phyloP scores from a whole-genome alignment of 176 grass and related monocot genomes.

The Cenchrus purpureus region DNA sequence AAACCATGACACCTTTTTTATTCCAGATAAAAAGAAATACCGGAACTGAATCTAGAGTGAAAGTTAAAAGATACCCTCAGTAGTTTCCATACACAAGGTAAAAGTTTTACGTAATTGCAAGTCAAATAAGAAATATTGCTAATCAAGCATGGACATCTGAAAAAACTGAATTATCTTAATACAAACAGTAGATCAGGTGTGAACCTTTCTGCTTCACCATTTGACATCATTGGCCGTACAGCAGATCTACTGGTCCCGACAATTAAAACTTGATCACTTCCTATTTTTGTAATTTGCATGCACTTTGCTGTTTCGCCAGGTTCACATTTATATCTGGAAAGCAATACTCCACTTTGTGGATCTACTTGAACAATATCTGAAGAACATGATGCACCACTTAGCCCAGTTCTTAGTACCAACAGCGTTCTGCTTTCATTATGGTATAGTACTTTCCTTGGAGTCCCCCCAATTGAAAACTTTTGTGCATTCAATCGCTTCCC shows the following conservation, averaged over 20 bases:
- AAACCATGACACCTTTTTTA: background rate
- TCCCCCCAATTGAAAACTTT: constrained; percentile 86
- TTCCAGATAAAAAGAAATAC: background rate
- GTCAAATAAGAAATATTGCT: constrained; percentile 37
- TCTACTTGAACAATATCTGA: constrained; percentile 92
- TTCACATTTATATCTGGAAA: constrained; percentile 90
- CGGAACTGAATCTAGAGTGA: background rate
- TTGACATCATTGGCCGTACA: constrained; percentile 78
- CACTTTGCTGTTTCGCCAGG: constrained; percentile 95
- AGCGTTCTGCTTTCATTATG: constrained; percentile 88
- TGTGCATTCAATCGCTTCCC: constrained; percentile 92
- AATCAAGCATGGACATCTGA: constrained; percentile 10
- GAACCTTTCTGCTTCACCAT: constrained; percentile 96
- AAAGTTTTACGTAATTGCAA: constrained; percentile 4
- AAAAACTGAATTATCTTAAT: constrained; percentile 29
- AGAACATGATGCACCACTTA: constrained; percentile 67
- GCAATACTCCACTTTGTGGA: constrained; percentile 74
- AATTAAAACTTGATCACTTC: constrained; percentile 82
- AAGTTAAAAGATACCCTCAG: constrained; percentile 24
- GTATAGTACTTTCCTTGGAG: constrained; percentile 91
- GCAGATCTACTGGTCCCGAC: constrained; percentile 87
- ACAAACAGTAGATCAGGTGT: constrained; percentile 26
- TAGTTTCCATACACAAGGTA: constrained; percentile 24
- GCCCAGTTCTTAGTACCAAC: constrained; percentile 81
- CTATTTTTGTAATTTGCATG: constrained; percentile 91